phyloP scores from a whole-genome alignment of 2,329 filamentous ascomycete species.

The Aspergillus fijiensis region DNA sequence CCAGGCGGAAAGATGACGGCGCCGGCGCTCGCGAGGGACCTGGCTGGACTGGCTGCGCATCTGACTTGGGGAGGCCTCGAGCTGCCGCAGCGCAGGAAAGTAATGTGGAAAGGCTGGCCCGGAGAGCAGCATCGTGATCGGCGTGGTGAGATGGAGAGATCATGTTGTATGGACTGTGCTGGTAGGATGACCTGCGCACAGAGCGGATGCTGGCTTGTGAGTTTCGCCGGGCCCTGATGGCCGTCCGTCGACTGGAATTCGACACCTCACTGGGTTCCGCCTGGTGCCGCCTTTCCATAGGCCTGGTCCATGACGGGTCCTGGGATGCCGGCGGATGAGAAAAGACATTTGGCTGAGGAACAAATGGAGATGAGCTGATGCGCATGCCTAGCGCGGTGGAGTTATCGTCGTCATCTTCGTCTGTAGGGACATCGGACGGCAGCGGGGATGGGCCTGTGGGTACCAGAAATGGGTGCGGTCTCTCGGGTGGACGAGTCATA shows the following conservation, averaged over 20 bases:
- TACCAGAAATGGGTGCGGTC: constrained; percentile 21
- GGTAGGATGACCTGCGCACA: constrained; percentile 38
- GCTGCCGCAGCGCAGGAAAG: constrained; percentile 93
- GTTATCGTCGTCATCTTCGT: constrained; percentile 74
- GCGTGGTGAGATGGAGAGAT: constrained; percentile 74
- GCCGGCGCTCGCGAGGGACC: constrained; percentile 37
- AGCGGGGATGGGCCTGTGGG: constrained; percentile 26
- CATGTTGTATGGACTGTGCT: constrained; percentile 63
- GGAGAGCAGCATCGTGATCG: constrained; percentile 88
- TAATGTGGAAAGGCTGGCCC: constrained; percentile 89
- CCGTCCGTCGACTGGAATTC: constrained; percentile 35
- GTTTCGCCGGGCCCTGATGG: constrained; percentile 35
- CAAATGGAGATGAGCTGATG: constrained; percentile 60
- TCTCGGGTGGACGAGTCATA: constrained; percentile 35
- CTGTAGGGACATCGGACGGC: constrained; percentile 33
- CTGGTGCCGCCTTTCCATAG: constrained; percentile 48
- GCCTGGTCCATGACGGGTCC: constrained; percentile 38
- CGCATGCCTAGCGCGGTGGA: constrained; percentile 74
- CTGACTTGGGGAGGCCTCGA: constrained; percentile 69
- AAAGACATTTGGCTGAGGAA: constrained; percentile 88
- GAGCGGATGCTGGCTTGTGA: constrained; percentile 36
- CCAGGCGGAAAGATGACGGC: constrained; percentile 56
- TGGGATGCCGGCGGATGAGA: constrained; percentile 70
- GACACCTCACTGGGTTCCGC: constrained; percentile 49
- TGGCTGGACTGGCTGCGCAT: constrained; percentile 28